phyloP scores from a whole-genome alignment of 2,329 filamentous ascomycete species.

The Chaetomium sp. region DNA sequence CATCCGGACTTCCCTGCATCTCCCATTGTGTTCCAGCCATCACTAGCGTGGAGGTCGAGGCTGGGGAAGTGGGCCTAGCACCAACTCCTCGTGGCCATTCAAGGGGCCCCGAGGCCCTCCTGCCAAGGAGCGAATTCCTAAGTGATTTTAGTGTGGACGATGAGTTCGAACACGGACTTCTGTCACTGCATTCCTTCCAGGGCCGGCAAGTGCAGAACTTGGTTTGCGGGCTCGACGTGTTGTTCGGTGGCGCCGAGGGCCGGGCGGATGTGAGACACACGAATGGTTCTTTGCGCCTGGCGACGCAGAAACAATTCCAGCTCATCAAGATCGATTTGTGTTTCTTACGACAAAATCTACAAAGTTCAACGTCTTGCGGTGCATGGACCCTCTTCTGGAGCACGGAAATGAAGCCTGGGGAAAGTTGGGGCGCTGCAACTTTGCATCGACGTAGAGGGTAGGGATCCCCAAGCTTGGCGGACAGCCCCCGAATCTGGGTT shows the following conservation, averaged over 20 bases:
- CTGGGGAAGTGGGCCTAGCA: constrained; percentile 11
- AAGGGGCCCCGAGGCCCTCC: too few species aligned
- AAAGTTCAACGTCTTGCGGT: background rate
- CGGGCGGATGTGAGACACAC: background rate
- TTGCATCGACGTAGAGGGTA: constrained; percentile 4
- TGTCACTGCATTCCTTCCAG: background rate
- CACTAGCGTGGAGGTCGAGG: background rate
- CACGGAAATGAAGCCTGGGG: constrained; percentile 6
- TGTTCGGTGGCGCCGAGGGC: background rate
- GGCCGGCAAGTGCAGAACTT: background rate
- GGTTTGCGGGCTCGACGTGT: background rate
- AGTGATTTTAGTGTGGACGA: background rate
- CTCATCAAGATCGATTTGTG: background rate
- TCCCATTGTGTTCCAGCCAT: constrained; percentile 14
- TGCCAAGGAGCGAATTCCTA: constrained; percentile 13
- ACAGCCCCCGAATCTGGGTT: background rate
- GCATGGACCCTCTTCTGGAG: background rate
- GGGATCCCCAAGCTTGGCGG: constrained; percentile 4
- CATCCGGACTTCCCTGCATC: constrained; percentile 12
- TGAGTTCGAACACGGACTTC: background rate
- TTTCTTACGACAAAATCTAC: background rate
- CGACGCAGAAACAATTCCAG: background rate
- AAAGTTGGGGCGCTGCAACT: constrained; percentile 13
- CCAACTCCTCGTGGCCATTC: background rate
- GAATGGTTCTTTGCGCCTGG: background rate